phyloP scores from a whole-genome alignment of 768 basidiomycete species.

The Mycena leptocephala region DNA sequence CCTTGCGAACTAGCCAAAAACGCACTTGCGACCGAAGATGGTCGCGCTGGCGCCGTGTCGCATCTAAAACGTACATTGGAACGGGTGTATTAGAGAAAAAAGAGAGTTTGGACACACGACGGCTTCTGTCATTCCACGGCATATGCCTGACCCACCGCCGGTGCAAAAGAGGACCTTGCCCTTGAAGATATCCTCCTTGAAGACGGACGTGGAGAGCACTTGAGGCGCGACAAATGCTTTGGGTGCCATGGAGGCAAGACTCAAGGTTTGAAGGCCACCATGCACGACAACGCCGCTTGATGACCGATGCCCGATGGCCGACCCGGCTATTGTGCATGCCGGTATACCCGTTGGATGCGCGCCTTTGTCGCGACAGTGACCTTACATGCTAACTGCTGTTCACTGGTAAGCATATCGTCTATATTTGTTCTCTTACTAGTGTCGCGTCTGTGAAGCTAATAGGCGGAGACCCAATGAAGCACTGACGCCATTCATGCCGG shows the following conservation, averaged over 20 bases:
- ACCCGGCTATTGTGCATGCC: neutral
- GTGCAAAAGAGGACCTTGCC: constrained; percentile 95
- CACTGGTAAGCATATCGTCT: neutral
- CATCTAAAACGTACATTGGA: constrained; percentile 66
- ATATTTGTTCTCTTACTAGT: neutral
- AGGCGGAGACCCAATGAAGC: neutral
- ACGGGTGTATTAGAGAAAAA: neutral
- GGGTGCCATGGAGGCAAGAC: constrained; percentile 55
- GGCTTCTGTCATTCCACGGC: constrained; percentile 88
- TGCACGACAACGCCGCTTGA: too few relatives aligned
- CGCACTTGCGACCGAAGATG: constrained; percentile 93
- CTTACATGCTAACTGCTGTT: neutral
- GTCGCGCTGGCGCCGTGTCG: constrained; percentile 85
- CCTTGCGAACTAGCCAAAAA: constrained; percentile 17
- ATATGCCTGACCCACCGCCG: constrained; percentile 95
- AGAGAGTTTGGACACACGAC: constrained; percentile 66
- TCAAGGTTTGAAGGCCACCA: too few relatives aligned
- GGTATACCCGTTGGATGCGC: neutral
- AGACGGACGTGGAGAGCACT: constrained; percentile 72
- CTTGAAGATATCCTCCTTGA: constrained; percentile 87
- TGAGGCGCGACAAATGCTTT: constrained; percentile 61
- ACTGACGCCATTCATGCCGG: neutral
- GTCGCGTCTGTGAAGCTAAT: neutral
- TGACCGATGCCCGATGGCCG: neutral
- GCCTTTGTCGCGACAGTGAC: neutral